phyloP scores from a whole-genome alignment of 305 asterid genomes.

The Plantago coronopus region DNA sequence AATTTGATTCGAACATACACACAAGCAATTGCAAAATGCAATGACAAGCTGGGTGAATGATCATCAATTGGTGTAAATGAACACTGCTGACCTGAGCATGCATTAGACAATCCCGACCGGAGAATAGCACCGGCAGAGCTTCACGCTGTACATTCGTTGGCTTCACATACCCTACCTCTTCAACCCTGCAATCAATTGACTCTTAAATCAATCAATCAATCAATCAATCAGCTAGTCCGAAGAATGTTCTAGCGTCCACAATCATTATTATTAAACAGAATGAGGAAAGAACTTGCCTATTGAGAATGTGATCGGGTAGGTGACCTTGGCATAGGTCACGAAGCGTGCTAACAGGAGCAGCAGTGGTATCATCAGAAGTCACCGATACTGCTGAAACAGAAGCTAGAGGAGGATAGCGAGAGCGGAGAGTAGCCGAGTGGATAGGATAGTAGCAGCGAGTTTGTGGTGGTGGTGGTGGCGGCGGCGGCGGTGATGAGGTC shows the following conservation, averaged over 20 bases:
- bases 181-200: conserved; percentile 53
- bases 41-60: conserved; percentile 3
- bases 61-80: not conserved
- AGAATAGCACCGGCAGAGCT: conserved; percentile 68
- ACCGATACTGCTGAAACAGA: conserved; percentile 34
- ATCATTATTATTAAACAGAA: not conserved
- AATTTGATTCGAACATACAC: not conserved
- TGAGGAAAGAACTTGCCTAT: conserved; percentile 39
- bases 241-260: too few species aligned
- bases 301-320: conserved; percentile 74
- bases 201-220: not conserved
- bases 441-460: conserved; percentile 14
- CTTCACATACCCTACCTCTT: conserved; percentile 63
- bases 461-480: conserved; percentile 2
- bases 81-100: conserved; percentile 99
- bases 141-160: conserved; percentile 74
- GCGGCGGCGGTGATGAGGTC: conserved; percentile 20
- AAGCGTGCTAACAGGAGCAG: conserved; percentile 32
- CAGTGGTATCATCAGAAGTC: conserved; percentile 29
- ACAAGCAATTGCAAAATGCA: conserved; percentile 3
- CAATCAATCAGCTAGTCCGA: too few species aligned
- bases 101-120: conserved; percentile 80
- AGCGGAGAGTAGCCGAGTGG: conserved; percentile 1
- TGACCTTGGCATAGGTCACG: conserved; percentile 64
- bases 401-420: not conserved